Base-by-base conservation (phyloP, 257 asterid genomes). In the Craterostigma plantagineum region DNA sequence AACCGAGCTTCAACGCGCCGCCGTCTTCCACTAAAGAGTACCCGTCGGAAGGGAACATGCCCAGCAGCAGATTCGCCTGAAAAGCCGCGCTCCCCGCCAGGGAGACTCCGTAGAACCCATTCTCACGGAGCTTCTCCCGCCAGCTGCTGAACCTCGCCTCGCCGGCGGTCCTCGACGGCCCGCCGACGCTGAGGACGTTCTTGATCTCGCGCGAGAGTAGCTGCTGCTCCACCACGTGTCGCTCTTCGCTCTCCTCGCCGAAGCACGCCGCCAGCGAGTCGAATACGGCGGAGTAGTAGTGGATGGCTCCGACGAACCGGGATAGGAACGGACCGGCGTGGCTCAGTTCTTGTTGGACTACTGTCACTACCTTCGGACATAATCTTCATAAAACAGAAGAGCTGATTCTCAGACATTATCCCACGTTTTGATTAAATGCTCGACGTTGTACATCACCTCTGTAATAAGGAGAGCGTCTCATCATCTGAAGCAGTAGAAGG, bases 301-400 rank as follows among this genome's bases (percentile, higher is more conserved):
- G 97, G 48, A 86, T 86, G 3, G 97, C 97, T 41, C 81, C 97
- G 30, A 86, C 97, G n/a, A 86, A 86, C 54, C 93, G 76, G 35
- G 93, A 92, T 50, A 86, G 38, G 70, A 86, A 86, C 0, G 98
- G 70, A 4, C 91, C 92, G 9, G 93, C 93, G n/a, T 79, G 98
- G 62, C 95, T 82, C 53, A 87, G 63, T 55, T 87, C 98, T 65
- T 87, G 95, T 71, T 87, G 95, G 5, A 87, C 95, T 0, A 87
- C 93, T 0, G 98, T 87, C 66, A 87, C 92, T 48, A 87, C 98
- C 59, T 82, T 87, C 0, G 98, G 98, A 36, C 68, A 70, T 76
- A 87, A 58, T 68, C 95, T 84, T n/a, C n/a, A n/a, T n/a, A n/a
- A n/a, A n/a, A n/a, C n/a, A n/a, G n/a, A n/a, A n/a, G n/a, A n/a